phyloP scores from a whole-genome alignment of 2,329 filamentous ascomycete genomes.

The Pseudonectria buxi region DNA sequence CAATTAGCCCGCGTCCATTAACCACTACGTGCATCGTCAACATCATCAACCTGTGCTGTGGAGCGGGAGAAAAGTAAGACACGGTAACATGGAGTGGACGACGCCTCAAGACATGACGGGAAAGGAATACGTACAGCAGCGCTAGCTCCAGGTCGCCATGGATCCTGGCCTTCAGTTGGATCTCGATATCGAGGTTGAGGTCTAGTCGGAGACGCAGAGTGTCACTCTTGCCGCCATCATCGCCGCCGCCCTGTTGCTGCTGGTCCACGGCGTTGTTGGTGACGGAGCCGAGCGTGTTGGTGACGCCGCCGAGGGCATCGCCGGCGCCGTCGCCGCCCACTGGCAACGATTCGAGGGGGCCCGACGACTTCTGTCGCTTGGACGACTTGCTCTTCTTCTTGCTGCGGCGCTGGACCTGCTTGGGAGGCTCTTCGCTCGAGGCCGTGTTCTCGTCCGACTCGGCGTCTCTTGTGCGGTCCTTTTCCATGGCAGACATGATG shows the following conservation, averaged over 20 bases:
- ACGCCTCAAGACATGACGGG: neutral
- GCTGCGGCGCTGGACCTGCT: constrained; percentile 19
- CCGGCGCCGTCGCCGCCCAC: constrained; percentile 30
- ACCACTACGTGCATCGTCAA: neutral
- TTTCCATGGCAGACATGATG: constrained; percentile 21
- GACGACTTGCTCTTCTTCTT: constrained; percentile 24
- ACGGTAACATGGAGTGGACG: constrained; percentile 9
- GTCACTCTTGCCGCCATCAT: constrained; percentile 47
- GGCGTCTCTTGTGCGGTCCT: constrained; percentile 17
- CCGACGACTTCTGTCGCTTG: constrained; percentile 16
- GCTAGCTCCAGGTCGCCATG: constrained; percentile 77
- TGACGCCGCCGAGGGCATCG: constrained; percentile 32
- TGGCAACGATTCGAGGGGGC: constrained; percentile 31
- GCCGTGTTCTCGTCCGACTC: constrained; percentile 18
- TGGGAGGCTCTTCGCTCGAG: constrained; percentile 19
- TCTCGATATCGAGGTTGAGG: constrained; percentile 76
- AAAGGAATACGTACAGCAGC: constrained; percentile 45
- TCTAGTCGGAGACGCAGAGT: constrained; percentile 65
- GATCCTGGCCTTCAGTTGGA: constrained; percentile 79
- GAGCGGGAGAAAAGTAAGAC: constrained; percentile 21
- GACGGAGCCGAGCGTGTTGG: constrained; percentile 35
- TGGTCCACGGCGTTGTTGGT: constrained; percentile 32
- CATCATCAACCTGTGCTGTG: constrained; percentile 20
- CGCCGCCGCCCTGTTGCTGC: constrained; percentile 24
- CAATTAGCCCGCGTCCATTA: constrained; percentile 8